Evolutionary conservation across 2,329 filamentous ascomycete genomes (phyloP).

Genomic region (Ophiostoma novo-ulmi): DNA sequence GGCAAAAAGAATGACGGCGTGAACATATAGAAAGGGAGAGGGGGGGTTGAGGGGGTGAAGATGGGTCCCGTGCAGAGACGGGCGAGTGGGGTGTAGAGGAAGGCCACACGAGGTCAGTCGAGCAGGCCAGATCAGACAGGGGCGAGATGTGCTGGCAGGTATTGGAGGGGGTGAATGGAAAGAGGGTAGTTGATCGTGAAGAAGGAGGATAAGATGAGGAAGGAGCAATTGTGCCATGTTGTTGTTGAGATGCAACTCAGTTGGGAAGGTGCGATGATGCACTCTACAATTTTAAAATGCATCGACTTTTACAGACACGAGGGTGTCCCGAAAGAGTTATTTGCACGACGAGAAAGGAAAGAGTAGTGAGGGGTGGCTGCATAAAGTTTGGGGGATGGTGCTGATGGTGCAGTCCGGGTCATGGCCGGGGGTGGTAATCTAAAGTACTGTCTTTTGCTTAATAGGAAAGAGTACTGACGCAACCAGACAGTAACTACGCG

Average conservation of each 20-base stretch:
- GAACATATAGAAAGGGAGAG: background rate
- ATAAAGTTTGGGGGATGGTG: too few species aligned
- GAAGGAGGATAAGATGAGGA: background rate
- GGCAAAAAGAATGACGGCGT: background rate
- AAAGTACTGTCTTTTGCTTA: background rate
- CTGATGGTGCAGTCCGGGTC: background rate
- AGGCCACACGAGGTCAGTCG: conserved; percentile 18
- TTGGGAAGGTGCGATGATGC: background rate
- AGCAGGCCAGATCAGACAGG: conserved; percentile 20
- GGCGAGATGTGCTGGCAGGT: conserved; percentile 19
- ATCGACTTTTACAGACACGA: background rate
- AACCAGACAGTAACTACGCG: background rate
- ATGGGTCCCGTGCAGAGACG: conserved; percentile 21
- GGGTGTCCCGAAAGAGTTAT: conserved; percentile 14
- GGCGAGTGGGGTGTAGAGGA: conserved; percentile 19
- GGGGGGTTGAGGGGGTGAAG: conserved; percentile 8
- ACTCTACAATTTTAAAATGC: background rate
- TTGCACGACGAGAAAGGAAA: conserved; percentile 23
- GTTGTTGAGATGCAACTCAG: background rate
- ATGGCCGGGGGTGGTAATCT: background rate
- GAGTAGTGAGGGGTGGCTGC: conserved; percentile 6
- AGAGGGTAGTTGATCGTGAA: background rate
- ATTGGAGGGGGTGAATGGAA: background rate
- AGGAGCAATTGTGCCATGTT: background rate
- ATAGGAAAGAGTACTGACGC: background rate